Percentiles rank a stretch among this genome's conserved stretches.
phyloP scores from a whole-genome alignment of 495 filamentous ascomycete genomes.

The Talaromyces borbonicus region DNA sequence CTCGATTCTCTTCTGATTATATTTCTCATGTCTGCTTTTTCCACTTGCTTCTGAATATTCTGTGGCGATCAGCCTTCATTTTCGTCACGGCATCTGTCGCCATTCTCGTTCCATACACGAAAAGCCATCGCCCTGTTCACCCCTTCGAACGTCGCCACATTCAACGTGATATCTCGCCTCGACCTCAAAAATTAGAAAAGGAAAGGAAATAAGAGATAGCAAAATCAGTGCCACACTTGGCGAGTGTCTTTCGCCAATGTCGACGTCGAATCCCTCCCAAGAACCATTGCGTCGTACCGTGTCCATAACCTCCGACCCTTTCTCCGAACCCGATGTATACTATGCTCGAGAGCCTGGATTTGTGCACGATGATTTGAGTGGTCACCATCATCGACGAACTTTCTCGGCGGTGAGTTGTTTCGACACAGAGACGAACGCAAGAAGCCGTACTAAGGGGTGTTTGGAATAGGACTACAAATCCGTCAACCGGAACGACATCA shows the following conservation, averaged over 20 bases:
- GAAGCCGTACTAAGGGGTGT: not conserved
- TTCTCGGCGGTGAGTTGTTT: constrained; percentile 43
- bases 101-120: too few species aligned
- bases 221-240: not conserved
- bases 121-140: too few species aligned
- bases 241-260: not conserved
- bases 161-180: too few species aligned
- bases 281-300: constrained; percentile 18
- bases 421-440: too few species aligned
- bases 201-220: too few species aligned
- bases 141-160: too few species aligned
- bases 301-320: constrained; percentile 30
- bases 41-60: too few species aligned
- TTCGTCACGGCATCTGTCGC: too few species aligned
- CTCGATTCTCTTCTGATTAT: too few species aligned
- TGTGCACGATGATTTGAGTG: constrained; percentile 22
- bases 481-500: constrained; percentile 26
- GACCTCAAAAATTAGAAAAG: too few species aligned
- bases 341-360: constrained; percentile 42
- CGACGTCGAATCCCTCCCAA: constrained; percentile 14
- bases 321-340: constrained; percentile 38
- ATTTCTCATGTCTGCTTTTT: too few species aligned
- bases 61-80: too few species aligned
- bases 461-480: constrained; percentile 25
- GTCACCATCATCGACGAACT: constrained; percentile 29